phyloP scores from a whole-genome alignment of 257 asterid species.

The Lavandula angustifolia region DNA sequence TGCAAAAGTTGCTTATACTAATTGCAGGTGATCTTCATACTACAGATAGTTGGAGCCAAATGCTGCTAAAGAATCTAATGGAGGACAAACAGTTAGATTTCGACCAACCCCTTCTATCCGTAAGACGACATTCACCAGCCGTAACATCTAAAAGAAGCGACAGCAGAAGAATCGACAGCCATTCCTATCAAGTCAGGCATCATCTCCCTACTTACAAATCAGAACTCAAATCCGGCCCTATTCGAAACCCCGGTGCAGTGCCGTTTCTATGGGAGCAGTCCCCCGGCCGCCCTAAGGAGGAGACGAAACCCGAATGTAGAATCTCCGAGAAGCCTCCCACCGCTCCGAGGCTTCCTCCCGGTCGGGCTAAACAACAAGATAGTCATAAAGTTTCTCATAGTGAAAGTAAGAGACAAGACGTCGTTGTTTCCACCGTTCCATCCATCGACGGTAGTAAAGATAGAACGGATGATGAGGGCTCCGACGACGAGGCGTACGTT shows the following conservation, averaged over 20 bases:
- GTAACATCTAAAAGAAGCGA: slow-evolving; percentile 35
- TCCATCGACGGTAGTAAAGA: slow-evolving; percentile 36
- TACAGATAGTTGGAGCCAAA: slow-evolving; percentile 38
- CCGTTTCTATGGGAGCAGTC: slow-evolving; percentile 85
- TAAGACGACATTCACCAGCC: slow-evolving; percentile 49
- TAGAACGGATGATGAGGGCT: slow-evolving; percentile 29
- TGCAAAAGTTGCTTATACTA: not conserved
- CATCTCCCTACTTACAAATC: slow-evolving; percentile 58
- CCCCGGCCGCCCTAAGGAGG: slow-evolving; percentile 82
- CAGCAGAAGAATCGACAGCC: slow-evolving; percentile 25
- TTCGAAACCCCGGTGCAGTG: slow-evolving; percentile 67
- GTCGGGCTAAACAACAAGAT: slow-evolving; percentile 41
- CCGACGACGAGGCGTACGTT: slow-evolving; percentile 55
- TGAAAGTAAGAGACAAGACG: slow-evolving; percentile 30
- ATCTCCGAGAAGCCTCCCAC: slow-evolving; percentile 35
- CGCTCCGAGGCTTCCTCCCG: slow-evolving; percentile 75
- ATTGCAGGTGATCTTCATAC: slow-evolving; percentile 24
- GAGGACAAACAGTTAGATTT: slow-evolving; percentile 68
- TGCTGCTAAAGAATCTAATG: slow-evolving; percentile 52
- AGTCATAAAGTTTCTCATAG: slow-evolving; percentile 29
- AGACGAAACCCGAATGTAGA: slow-evolving; percentile 26
- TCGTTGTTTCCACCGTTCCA: slow-evolving; percentile 16
- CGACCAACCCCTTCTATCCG: slow-evolving; percentile 70
- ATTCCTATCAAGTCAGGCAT: slow-evolving; percentile 32
- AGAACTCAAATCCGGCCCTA: slow-evolving; percentile 79